phyloP scores from a whole-genome alignment of 2,329 filamentous ascomycete species.

The Fonsecaea nubica region DNA sequence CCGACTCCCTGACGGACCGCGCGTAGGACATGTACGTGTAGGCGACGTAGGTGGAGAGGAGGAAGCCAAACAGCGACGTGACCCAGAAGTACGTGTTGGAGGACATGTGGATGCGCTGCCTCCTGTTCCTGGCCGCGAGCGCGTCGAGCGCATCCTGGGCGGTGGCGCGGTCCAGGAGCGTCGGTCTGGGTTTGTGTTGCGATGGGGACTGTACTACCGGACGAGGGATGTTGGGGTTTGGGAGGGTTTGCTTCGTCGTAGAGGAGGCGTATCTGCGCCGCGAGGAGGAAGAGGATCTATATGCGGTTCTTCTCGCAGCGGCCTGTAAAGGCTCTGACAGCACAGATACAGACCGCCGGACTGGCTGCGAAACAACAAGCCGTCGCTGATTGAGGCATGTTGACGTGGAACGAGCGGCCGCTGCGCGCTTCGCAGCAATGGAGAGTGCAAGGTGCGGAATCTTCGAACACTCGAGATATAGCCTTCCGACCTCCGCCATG shows the following conservation, averaged over 20 bases:
- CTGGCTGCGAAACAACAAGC: neutral
- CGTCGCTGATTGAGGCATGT: constrained; percentile 1
- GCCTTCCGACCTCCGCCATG: constrained; percentile 20
- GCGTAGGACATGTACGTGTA: constrained; percentile 53
- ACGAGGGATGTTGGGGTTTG: constrained; percentile 23
- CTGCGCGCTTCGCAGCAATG: constrained; percentile 29
- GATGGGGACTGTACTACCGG: neutral
- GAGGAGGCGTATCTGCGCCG: constrained; percentile 18
- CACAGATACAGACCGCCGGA: neutral
- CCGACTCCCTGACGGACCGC: constrained; percentile 43
- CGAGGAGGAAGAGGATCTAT: neutral
- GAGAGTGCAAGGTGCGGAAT: constrained; percentile 35
- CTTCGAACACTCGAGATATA: constrained; percentile 22
- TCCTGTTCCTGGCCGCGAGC: constrained; percentile 21
- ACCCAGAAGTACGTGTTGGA: constrained; percentile 46
- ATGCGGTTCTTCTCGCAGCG: neutral
- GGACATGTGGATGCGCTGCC: constrained; percentile 39
- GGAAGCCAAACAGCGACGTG: constrained; percentile 49
- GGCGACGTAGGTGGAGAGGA: constrained; percentile 52
- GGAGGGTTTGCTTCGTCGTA: constrained; percentile 19
- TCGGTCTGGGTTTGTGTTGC: constrained; percentile 5
- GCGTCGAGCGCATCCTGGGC: constrained; percentile 35
- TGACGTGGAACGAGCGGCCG: neutral
- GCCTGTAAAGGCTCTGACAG: neutral
- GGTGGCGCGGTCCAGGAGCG: constrained; percentile 23